phyloP scores from a whole-genome alignment of 371 early-diverging fungal genomes.

The Mortierella sp. region DNA sequence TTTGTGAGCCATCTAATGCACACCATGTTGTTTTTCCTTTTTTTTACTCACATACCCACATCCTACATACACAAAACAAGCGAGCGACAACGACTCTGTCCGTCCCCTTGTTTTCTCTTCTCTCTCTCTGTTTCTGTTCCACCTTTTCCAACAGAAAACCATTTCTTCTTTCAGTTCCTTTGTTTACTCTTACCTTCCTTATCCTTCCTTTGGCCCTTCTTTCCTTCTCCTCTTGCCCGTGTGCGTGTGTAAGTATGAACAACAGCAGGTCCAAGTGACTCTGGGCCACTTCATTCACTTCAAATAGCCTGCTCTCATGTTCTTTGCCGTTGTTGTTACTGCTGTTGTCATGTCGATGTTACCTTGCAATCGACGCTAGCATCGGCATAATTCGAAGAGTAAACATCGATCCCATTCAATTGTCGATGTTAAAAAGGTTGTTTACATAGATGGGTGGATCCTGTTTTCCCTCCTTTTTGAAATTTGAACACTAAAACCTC shows the following conservation, averaged over 20 bases:
- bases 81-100: background rate
- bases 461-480: conserved; percentile 11
- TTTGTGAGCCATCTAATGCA: too few relatives aligned
- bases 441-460: background rate
- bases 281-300: too few relatives aligned
- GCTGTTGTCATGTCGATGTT: too few relatives aligned
- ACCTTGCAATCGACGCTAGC: too few relatives aligned
- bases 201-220: background rate
- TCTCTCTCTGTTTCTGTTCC: background rate
- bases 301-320: too few relatives aligned
- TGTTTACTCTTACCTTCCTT: background rate
- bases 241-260: background rate
- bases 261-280: background rate
- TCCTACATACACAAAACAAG: background rate
- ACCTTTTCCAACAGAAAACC: background rate
- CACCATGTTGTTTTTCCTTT: too few relatives aligned
- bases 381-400: too few relatives aligned
- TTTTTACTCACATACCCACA: too few relatives aligned
- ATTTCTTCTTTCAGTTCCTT: background rate
- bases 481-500: background rate
- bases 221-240: background rate
- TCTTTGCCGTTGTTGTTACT: too few relatives aligned
- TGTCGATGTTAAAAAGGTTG: background rate
- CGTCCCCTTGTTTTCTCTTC: background rate
- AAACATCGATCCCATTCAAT: background rate